Evolutionary conservation across 2,329 filamentous ascomycete species (phyloP).

Genomic region (Alternaria incomplexa): DNA sequence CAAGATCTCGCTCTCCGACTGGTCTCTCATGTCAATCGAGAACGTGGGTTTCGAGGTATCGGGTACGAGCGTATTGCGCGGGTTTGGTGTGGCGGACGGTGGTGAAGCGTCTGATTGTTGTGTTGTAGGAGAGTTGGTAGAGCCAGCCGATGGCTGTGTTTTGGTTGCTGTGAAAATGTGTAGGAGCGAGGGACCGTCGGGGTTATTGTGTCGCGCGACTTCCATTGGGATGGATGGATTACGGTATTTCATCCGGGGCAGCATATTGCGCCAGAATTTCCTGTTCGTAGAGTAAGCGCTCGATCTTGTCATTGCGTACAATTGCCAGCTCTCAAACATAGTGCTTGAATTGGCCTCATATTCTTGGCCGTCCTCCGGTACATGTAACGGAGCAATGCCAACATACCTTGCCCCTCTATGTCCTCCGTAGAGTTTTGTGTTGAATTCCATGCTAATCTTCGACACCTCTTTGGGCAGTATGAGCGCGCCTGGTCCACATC

Average conservation of each 20-base stretch:
- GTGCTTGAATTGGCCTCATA: background rate
- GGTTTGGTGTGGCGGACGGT: conserved; percentile 26
- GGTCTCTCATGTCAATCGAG: conserved; percentile 65
- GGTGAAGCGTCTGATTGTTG: conserved; percentile 21
- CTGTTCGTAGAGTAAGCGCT: conserved; percentile 54
- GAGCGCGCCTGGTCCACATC: conserved; percentile 82
- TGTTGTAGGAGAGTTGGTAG: conserved; percentile 19
- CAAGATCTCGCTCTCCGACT: conserved; percentile 67
- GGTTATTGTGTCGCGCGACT: conserved; percentile 68
- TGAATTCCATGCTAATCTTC: conserved; percentile 77
- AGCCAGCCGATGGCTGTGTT: conserved; percentile 14
- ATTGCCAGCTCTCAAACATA: background rate
- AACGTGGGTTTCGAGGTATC: conserved; percentile 48
- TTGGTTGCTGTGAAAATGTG: conserved; percentile 43
- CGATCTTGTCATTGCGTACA: background rate
- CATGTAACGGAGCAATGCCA: background rate
- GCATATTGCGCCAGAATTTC: conserved; percentile 84
- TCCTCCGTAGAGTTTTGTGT: conserved; percentile 65
- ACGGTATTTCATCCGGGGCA: conserved; percentile 90
- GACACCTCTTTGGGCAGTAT: conserved; percentile 78
- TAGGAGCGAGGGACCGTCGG: conserved; percentile 48
- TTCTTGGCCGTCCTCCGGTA: background rate
- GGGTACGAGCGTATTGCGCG: conserved; percentile 33
- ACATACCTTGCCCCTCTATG: conserved; percentile 74
- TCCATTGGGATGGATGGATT: conserved; percentile 87